Evolutionary conservation across 2,329 filamentous ascomycete species (phyloP).

Genomic region (Orbilia brochopaga): DNA sequence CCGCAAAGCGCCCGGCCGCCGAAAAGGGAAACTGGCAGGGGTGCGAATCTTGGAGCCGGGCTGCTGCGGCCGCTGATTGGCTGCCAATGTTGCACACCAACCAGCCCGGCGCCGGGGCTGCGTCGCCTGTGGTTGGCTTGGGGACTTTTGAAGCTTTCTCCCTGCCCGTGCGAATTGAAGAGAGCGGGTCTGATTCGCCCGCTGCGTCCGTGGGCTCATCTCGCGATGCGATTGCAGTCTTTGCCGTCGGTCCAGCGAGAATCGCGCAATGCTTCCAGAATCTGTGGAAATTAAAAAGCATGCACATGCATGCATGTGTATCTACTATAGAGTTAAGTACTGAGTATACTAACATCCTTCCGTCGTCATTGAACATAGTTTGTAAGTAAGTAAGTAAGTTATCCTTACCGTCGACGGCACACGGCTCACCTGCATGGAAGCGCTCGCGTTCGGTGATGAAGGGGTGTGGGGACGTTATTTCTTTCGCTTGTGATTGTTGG

Average conservation of each 20-base stretch:
- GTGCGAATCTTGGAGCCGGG: conserved; percentile 5
- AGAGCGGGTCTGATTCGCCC: conserved; percentile 38
- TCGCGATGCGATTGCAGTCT: too few relatives aligned
- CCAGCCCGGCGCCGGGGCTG: conserved; percentile 9
- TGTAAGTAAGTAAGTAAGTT: too few relatives aligned
- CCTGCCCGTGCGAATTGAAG: conserved; percentile 46
- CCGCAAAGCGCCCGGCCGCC: conserved; percentile 31
- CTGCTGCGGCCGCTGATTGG: conserved; percentile 34
- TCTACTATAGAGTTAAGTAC: too few relatives aligned
- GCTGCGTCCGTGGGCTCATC: background rate
- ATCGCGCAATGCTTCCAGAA: conserved; percentile 11
- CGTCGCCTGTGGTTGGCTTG: conserved; percentile 40
- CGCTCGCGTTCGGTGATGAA: conserved; percentile 23
- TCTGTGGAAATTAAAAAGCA: conserved; percentile 39
- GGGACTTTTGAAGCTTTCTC: conserved; percentile 19
- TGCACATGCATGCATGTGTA: conserved; percentile 16
- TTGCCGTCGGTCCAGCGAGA: too few relatives aligned
- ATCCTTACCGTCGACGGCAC: conserved; percentile 10
- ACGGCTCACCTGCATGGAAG: conserved; percentile 26
- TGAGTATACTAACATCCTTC: too few relatives aligned
- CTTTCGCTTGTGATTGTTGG: background rate
- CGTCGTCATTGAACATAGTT: background rate
- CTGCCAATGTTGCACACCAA: conserved; percentile 9
- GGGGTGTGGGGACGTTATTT: too few relatives aligned
- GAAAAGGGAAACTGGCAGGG: conserved; percentile 40